Conservation (phyloP, 1,284 basidiomycete genomes). For the Moesziomyces parantarcticus region DNA sequence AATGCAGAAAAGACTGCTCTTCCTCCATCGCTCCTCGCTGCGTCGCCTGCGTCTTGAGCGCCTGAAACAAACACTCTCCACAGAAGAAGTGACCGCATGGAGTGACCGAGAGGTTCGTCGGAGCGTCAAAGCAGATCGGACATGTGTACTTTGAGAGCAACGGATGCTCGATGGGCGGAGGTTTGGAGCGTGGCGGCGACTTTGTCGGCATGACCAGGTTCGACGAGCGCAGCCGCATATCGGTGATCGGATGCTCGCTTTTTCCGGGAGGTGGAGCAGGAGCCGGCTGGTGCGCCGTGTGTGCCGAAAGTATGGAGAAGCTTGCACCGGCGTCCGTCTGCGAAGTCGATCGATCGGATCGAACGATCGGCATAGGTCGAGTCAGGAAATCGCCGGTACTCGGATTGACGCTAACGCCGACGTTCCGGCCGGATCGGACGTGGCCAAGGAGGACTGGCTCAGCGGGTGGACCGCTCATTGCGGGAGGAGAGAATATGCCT, state of each 20-base stretch:
- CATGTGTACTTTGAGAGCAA: slow-evolving; percentile 57
- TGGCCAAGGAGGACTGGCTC: slow-evolving; percentile 12
- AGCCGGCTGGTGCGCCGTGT: slow-evolving; percentile 6
- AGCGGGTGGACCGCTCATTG: slow-evolving; percentile 5
- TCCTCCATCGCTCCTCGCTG: slow-evolving; percentile 44
- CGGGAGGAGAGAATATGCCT: slow-evolving; percentile 28
- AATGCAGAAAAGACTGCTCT: slow-evolving; percentile 16
- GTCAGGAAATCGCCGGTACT: slow-evolving; percentile 31
- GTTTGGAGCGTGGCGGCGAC: slow-evolving; percentile 44
- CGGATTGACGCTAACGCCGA: slow-evolving; percentile 35
- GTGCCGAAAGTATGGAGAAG: slow-evolving; percentile 21
- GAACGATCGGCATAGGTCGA: slow-evolving; percentile 31
- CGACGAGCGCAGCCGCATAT: slow-evolving; percentile 25
- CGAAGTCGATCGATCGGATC: slow-evolving; percentile 10
- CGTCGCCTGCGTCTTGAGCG: slow-evolving; percentile 50
- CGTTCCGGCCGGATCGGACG: not conserved
- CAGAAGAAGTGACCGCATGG: slow-evolving; percentile 65
- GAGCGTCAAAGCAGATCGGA: slow-evolving; percentile 62
- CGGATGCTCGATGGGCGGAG: slow-evolving; percentile 45
- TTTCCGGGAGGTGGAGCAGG: slow-evolving; percentile 3
- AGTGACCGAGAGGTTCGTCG: slow-evolving; percentile 45
- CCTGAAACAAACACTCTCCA: slow-evolving; percentile 58
- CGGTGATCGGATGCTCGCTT: slow-evolving; percentile 39
- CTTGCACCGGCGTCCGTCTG: slow-evolving; percentile 18
- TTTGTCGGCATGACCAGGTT: slow-evolving; percentile 34